Percentiles rank a stretch among this genome's conserved stretches.
These are phyloP conservation scores for Lasiodiplodia sp. DNA, from an alignment of 2,329 filamentous ascomycete species.

Conservation along the genomic window DNA sequence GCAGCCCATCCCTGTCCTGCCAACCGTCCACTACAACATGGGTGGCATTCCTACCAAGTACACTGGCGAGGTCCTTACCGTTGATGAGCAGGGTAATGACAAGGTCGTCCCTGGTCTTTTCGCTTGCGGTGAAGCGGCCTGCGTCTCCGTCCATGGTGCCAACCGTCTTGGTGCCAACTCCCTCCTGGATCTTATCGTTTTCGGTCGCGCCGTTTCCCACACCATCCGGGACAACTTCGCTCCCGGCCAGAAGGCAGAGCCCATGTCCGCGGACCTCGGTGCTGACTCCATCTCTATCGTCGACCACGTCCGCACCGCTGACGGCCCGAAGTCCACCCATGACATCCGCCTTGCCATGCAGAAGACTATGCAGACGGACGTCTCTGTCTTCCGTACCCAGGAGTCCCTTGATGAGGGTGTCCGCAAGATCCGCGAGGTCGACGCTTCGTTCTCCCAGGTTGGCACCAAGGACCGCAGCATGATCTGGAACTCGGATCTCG, in stretches of 20 bases:
- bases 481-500: conserved; percentile 99
- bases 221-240: conserved; percentile 94
- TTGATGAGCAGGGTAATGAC: conserved; percentile 86
- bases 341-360: conserved; percentile 94
- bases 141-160: conserved; percentile 96
- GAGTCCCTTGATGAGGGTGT: conserved; percentile 94
- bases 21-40: conserved; percentile 99
- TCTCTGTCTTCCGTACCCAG: conserved; percentile 95
- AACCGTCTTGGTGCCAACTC: conserved; percentile 99
- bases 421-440: conserved; percentile 83
- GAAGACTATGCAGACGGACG: conserved; percentile 97
- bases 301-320: conserved; percentile 82
- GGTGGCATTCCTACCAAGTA: conserved; percentile 98
- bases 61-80: conserved; percentile 92
- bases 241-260: conserved; percentile 80
- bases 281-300: conserved; percentile 85
- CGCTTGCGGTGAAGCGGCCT: conserved; percentile 95
- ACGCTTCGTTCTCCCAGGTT: conserved; percentile 79
- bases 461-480: conserved; percentile 98
- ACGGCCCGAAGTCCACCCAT: conserved; percentile 84
- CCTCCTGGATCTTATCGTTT: conserved; percentile 95
- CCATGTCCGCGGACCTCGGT: conserved; percentile 83
- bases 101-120: conserved; percentile 94
- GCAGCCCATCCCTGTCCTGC: conserved; percentile 94
- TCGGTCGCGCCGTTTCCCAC: conserved; percentile 96